These are phyloP conservation scores for Bryum argenteum DNA, from an alignment of 225 moss, liverwort and hornwort genomes.

Conservation along the genomic window DNA sequence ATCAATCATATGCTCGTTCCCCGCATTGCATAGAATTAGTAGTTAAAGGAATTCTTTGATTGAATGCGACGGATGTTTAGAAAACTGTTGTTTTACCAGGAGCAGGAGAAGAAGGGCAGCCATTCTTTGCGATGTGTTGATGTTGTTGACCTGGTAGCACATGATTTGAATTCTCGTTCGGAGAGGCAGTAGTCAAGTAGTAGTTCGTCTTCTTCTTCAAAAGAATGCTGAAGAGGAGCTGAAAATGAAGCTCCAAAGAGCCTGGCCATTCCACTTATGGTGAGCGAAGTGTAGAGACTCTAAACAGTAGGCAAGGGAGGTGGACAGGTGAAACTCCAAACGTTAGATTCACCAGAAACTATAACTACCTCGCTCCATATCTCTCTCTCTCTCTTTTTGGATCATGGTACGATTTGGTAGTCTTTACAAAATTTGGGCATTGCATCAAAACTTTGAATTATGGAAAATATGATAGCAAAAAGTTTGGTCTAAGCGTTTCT, in stretches of 20 bases:
- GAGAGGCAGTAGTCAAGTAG: too few species aligned
- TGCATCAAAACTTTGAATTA: too few species aligned
- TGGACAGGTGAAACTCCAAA: constrained; percentile 19
- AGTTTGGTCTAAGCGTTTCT: too few species aligned
- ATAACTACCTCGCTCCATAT: constrained; percentile 32
- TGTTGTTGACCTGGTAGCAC: constrained; percentile 6
- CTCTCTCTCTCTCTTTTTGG: neutral
- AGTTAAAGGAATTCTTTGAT: neutral
- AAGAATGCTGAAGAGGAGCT: constrained; percentile 21
- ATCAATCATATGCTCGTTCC: too few species aligned
- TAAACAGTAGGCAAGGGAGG: constrained; percentile 23
- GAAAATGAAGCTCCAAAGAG: constrained; percentile 22
- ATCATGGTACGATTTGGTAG: neutral
- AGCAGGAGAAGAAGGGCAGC: constrained; percentile 26
- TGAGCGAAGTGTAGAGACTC: neutral
- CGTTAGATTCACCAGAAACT: constrained; percentile 20
- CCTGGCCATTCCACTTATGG: neutral
- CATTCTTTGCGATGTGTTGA: constrained; percentile 9
- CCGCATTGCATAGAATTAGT: too few species aligned
- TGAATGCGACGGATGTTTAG: neutral
- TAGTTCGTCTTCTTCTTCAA: neutral
- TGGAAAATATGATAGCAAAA: too few species aligned
- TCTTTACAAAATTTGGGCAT: neutral
- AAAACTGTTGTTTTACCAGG: neutral
- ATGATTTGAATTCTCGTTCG: neutral